These are phyloP conservation scores for Ophiostoma perfectum DNA, from an alignment of 2,329 filamentous ascomycete genomes.

Conservation along the genomic window DNA sequence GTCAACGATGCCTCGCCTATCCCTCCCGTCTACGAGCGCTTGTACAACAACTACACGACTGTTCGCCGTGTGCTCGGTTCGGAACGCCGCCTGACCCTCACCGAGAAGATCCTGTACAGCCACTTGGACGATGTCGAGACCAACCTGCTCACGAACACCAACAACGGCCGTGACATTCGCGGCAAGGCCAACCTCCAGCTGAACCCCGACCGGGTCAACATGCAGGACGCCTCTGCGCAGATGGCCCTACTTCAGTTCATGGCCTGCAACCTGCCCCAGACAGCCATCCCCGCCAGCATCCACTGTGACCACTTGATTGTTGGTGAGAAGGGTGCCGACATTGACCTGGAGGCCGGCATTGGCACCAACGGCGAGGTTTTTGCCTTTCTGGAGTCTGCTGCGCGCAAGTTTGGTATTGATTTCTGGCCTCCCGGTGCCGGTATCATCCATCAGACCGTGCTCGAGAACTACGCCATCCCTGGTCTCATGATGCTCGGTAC, in stretches of 20 bases:
- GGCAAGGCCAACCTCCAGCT: slow-evolving; percentile 91
- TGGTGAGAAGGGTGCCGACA: slow-evolving; percentile 80
- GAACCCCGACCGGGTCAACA: slow-evolving; percentile 94
- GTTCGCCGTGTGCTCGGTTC: slow-evolving; percentile 67
- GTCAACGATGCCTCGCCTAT: slow-evolving; percentile 37
- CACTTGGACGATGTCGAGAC: slow-evolving; percentile 88
- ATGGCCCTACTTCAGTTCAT: slow-evolving; percentile 99
- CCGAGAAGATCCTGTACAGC: slow-evolving; percentile 97
- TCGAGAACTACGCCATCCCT: slow-evolving; percentile 97
- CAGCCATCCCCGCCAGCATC: slow-evolving; percentile 92
- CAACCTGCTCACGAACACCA: slow-evolving; percentile 73
- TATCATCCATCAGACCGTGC: slow-evolving; percentile 94
- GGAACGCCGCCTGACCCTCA: slow-evolving; percentile 65
- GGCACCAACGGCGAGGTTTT: slow-evolving; percentile 94
- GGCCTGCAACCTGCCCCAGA: slow-evolving; percentile 83
- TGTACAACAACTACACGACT: slow-evolving; percentile 69
- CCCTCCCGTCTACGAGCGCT: slow-evolving; percentile 73
- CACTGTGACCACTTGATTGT: slow-evolving; percentile 99
- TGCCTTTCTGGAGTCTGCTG: slow-evolving; percentile 90
- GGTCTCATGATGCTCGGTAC: slow-evolving; percentile 98
- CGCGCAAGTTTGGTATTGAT: slow-evolving; percentile 86
- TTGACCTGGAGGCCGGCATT: slow-evolving; percentile 79
- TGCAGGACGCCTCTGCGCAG: slow-evolving; percentile 98
- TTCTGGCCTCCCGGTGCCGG: slow-evolving; percentile 93
- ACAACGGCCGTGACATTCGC: slow-evolving; percentile 77